Evolutionary conservation across 169 alveolate species (phyloP), one percentile per base, ranked within the genome.

Genomic region (Plasmodium vinckei): DNA sequence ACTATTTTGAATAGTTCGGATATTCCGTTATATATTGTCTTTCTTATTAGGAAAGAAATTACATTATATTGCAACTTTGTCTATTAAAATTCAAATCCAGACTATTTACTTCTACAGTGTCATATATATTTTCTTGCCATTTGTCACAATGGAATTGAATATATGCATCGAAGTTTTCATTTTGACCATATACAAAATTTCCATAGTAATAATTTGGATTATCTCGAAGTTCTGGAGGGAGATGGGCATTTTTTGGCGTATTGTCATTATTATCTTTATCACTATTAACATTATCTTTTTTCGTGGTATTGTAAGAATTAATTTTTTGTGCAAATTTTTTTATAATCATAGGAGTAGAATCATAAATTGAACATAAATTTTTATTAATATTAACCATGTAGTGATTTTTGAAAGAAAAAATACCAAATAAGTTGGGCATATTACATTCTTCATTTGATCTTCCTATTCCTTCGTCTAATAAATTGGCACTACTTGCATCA

Each of bases 111-210:
- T 86, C 91, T 46, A 86, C 91, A 54, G 60, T 59, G 19, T 86
- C 91, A 64, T 86, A 86, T 73, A 86, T 59, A 86, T 69, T 86
- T 70, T 86, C 91, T 46, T 86, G 91, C 91, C 91, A 86, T 49
- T 70, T 86, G 0, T 86, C 91, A 64, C 91, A 86, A 53, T 86
- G 91, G 49, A 86, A 86, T 15, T 86, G 91, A 27, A 86, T 56
- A 64, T 86, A 86, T 17, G 91, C 56, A 60, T 86, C 91, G 42
- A 70, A 56, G 47, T 86, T 86, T 27, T 86, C 87, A 42, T 49
- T 59, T 57, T 42, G n/a, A 4, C 25, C 75, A 86, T 49, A 72
- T 15, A 60, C 33, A 33, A 33, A 33, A 47, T 42, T 12, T 12
- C 60, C 47, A 10, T 72, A 33, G 64, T 68, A 69, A 25, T 59